Evolutionary conservation across 257 asterid genomes (phyloP), one percentile per base, ranked within the genome.

Genomic region (Vinca minor): DNA sequence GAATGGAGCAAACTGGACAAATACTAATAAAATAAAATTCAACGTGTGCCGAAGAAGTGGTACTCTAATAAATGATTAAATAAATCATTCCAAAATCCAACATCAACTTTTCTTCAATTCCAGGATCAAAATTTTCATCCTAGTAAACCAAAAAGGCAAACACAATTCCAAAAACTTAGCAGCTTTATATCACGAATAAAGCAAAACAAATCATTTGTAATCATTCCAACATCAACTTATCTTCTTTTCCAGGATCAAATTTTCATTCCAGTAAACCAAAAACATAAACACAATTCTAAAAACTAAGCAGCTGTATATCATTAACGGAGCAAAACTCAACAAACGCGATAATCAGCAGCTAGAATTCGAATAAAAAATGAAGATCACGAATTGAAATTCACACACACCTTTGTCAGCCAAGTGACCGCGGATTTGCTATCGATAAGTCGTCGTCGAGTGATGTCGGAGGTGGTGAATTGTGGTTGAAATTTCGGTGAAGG

Each of bases 341-440:
- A 26, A 26, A 53, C 20, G 20, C 26, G 20, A 28, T 9, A 53
- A 53, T 28, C 25, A 31, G 15, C 12, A 31, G 42, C 13, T 56
- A 56, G 25, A 18, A 56, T 56, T 31, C 42, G 62, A 56, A 56
- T 11, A 31, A 56, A 13, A 31, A 31, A 14, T 55, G 32, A 56
- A 36, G 18, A 31, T 32, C 41, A 56, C 29, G 26, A 34, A n/a
- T 14, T 17, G 1, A 42, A 56, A 31, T 26, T 31, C 31, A n/a
- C 42, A 2, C 25, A 8, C 25, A 56, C 62, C 62, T 56, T 6
- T 2, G 62, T 17, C 62, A 31, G 62, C 62, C 60, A 56, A 56
- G 62, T 3, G 62, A n/a, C n/a, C 26, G 62, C 3, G 14, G 62
- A 56, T 56, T 56, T 18, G 42, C 25, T 31, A 7, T 6, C 62